Evolutionary conservation across 805 yeast species (phyloP).

Genomic region (Saturnispora mendoncae): DNA sequence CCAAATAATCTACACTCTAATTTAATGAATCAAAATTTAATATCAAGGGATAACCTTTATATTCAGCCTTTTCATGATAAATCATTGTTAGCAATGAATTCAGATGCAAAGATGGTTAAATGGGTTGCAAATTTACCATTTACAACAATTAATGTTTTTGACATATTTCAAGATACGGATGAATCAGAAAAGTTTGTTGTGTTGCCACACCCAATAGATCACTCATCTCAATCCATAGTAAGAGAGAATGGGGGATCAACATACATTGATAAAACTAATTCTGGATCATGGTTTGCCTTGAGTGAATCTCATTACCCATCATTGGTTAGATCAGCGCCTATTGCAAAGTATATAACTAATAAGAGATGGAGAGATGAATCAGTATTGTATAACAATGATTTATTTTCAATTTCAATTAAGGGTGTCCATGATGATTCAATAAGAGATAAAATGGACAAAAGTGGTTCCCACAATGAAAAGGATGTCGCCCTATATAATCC

Average conservation of each 20-base stretch:
- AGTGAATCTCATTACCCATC: constrained; percentile 73
- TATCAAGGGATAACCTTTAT: constrained; percentile 63
- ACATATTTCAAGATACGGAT: constrained; percentile 40
- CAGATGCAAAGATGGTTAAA: constrained; percentile 56
- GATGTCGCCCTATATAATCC: constrained; percentile 18
- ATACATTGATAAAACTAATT: constrained; percentile 53
- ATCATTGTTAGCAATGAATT: constrained; percentile 67
- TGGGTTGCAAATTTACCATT: constrained; percentile 75
- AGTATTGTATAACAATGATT: constrained; percentile 30
- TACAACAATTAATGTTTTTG: constrained; percentile 71
- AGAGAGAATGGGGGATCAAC: constrained; percentile 34
- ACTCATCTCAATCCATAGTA: neutral
- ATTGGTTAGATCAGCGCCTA: constrained; percentile 69
- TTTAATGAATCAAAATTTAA: constrained; percentile 38
- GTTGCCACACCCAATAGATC: constrained; percentile 59
- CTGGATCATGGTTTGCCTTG: constrained; percentile 79
- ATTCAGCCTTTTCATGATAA: constrained; percentile 80
- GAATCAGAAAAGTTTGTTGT: constrained; percentile 35
- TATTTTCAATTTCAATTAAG: constrained; percentile 34
- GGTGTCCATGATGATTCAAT: constrained; percentile 41
- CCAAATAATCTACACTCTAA: constrained; percentile 72
- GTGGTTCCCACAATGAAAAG: constrained; percentile 3
- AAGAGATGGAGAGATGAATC: constrained; percentile 36
- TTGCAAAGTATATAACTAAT: constrained; percentile 49
- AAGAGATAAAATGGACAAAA: constrained; percentile 3